Evolutionary conservation across 371 early-diverging fungal genomes (phyloP), one percentile per base, ranked within the genome.

Genomic region (Actinomortierella ambigua): DNA sequence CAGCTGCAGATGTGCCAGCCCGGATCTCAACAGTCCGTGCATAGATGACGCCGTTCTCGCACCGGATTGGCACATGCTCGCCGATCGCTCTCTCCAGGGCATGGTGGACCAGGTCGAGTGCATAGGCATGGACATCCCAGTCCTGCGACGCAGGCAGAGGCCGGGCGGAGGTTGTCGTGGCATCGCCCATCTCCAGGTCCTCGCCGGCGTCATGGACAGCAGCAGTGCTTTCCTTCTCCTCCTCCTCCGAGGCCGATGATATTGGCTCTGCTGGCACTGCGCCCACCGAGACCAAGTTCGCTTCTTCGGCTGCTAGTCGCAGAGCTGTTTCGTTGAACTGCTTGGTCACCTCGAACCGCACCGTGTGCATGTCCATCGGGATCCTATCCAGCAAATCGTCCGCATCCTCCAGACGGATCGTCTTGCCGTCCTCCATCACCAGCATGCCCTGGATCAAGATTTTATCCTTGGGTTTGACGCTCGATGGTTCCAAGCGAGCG

Each of bases 381-480:
- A 67, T 44, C 28, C 40, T 63, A 18, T 67, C 67, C 56, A 75
- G 23, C 5, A 61, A 67, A 17, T 78, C 73, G 1, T 76, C 68
- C 2, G 73, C 73, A 57, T 76, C 73, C 23, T 76, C 68, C 48
- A 78, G 52, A 23, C 77, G 77, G 3, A 77, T 66, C 1, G 68
- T 63, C 53, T 68, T 69, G 44, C 73, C 68, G 8, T 68, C 73
- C 26, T 78, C 66, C 77, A 78, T 78, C 5, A 73, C 69, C 43
- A 78, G 60, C 69, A 78, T 62, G 9, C 79, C 79, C 44, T 76
- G 77, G 27, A 78, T 76, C 34, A 76, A 52, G 7, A 76, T 71
- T 20, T 60, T 69, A 44, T 78, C 69, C 46, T 69, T 68, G 0
- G 79, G 79, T 39, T 61, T 64, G 7, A 78, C 51, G 0, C 48